Evolutionary conservation across 768 basidiomycete species (phyloP), one percentile per base, ranked within the genome.

Genomic region (Leccinum fibrillosum): DNA sequence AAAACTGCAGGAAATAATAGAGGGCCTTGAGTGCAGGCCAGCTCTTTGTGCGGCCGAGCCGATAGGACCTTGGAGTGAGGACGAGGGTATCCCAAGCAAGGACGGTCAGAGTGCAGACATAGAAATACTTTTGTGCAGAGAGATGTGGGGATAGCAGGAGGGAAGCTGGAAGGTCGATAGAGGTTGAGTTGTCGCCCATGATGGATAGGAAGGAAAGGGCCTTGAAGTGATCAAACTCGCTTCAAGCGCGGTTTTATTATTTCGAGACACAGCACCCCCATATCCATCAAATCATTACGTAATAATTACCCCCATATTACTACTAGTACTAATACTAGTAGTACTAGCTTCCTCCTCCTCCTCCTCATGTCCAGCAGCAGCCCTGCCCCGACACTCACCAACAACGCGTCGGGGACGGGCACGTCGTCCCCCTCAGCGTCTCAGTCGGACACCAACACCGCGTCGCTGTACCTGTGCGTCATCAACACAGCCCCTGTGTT

Each of bases 31-130:
- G 83, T 1, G 80, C 71, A 2, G 91, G 90, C 92, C 92, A 93
- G 25, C 80, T 76, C 50, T 75, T 73, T 11, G 80, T 75, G 63
- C 81, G 83, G 60, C 85, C 69, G 57, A 94, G 83, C 28, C 86
- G 82, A 82, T 86, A 92, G 49, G 87, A 85, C 55, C 91, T 77
- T 0, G 91, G 91, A 9, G 86, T 86, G 51, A 94, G 82, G 35
- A 94, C 91, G 65, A 94, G 84, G 35, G 90, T 86, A 66, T 94
- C 91, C 91, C 92, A 93, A 7, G 91, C 91, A 0, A 90, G 88
- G 56, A 94, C 89, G 54, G 91, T 94, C 61, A 94, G 83, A 0
- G 91, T 90, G 77, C 91, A 94, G 62, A 93, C 92, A 49, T 90
- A 83, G 70, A 93, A 92, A 66, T 94, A 94, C 73, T 93, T 92